Evolutionary conservation across 2,329 filamentous ascomycete genomes (phyloP).

Genomic region (Cyanodermella asteris): DNA sequence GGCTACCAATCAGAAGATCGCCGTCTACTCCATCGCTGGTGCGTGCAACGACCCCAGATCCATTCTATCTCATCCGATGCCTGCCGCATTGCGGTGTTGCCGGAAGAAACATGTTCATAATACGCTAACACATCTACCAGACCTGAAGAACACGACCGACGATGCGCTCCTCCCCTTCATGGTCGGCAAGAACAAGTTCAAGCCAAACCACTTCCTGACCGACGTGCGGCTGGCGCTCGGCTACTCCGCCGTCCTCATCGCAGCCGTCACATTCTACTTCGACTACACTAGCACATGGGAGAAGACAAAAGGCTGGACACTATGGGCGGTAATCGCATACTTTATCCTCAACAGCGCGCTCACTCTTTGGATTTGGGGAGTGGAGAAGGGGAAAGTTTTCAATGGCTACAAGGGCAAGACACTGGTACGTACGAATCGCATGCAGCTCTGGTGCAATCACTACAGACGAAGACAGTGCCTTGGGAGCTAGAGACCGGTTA

Average conservation of each 20-base stretch:
- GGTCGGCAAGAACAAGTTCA: slow-evolving; percentile 66
- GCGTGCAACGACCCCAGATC: too few relatives aligned
- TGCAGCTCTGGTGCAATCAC: slow-evolving; percentile 1
- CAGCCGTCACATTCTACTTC: slow-evolving; percentile 66
- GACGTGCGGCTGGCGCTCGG: slow-evolving; percentile 70
- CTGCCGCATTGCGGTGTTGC: slow-evolving; percentile 2
- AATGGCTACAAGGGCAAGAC: slow-evolving; percentile 48
- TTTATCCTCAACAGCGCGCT: slow-evolving; percentile 55
- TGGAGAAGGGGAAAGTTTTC: slow-evolving; percentile 69
- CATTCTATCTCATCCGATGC: slow-evolving; percentile 2
- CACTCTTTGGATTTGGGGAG: slow-evolving; percentile 63
- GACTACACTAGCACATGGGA: slow-evolving; percentile 89
- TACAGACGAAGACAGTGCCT: neutral
- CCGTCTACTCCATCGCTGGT: slow-evolving; percentile 47
- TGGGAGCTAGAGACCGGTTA: too few relatives aligned
- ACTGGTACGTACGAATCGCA: slow-evolving; percentile 26
- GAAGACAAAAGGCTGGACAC: slow-evolving; percentile 58
- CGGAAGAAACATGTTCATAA: neutral
- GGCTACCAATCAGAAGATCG: slow-evolving; percentile 31
- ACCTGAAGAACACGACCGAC: slow-evolving; percentile 91
- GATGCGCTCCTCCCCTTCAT: slow-evolving; percentile 89
- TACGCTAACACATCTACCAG: slow-evolving; percentile 23
- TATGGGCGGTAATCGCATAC: slow-evolving; percentile 59
- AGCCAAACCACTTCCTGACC: slow-evolving; percentile 55
- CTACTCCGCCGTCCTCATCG: slow-evolving; percentile 59